Percentiles rank a stretch among this genome's conserved stretches.
phyloP scores from a whole-genome alignment of 163 green algal genomes.

The Chlamydomonas reinhardtii region DNA sequence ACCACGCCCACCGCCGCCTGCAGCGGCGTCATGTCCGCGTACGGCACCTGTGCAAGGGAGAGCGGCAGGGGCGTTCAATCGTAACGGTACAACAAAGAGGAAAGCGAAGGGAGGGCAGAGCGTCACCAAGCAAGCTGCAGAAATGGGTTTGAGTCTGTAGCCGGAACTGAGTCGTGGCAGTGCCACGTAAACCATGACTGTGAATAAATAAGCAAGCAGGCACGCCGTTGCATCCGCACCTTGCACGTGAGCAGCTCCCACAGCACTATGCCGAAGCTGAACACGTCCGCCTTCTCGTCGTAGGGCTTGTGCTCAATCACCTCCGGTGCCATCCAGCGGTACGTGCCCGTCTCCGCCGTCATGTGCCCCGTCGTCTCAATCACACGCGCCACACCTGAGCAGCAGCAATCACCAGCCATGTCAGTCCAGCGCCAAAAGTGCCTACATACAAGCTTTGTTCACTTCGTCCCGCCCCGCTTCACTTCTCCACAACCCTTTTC shows the following conservation, averaged over 20 bases:
- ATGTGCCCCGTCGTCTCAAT: slow-evolving; percentile 91
- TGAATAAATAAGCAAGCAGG: no score
- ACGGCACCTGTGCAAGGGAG: slow-evolving; percentile 72
- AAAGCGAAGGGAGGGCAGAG: no score
- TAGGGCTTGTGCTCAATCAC: slow-evolving; percentile 99
- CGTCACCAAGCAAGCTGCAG: no score
- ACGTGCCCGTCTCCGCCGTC: slow-evolving; percentile 98
- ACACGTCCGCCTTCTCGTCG: slow-evolving; percentile 94
- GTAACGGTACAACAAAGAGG: no score
- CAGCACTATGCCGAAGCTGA: slow-evolving; percentile 95
- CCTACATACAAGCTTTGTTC: no score
- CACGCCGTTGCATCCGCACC: slow-evolving; percentile 71
- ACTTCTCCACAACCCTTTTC: no score
- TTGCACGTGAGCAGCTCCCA: slow-evolving; percentile 98
- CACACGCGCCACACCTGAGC: slow-evolving; percentile 86
- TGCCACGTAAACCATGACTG: no score
- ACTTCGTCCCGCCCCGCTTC: no score
- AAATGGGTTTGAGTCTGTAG: no score
- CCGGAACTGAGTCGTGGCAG: no score
- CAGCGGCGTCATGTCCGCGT: slow-evolving; percentile 83
- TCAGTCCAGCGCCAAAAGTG: no score
- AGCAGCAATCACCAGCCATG: background rate
- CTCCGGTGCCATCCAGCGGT: slow-evolving; percentile 98
- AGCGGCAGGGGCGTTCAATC: no score
- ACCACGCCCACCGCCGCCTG: slow-evolving; percentile 98